These are phyloP conservation scores for Fusarium longipes DNA, from an alignment of 2,329 filamentous ascomycete species.

Conservation along the genomic window DNA sequence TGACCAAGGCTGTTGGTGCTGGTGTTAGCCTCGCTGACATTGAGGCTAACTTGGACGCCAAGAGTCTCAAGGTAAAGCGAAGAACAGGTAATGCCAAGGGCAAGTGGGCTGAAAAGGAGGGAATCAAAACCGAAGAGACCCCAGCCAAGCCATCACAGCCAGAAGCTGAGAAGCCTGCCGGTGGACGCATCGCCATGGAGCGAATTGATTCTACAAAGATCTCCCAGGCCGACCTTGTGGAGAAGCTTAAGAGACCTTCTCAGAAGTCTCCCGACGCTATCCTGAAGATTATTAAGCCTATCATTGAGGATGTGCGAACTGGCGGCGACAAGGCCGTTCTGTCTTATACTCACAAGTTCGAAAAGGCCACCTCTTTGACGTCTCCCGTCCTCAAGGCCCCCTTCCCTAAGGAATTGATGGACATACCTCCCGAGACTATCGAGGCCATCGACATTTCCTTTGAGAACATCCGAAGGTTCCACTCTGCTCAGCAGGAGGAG, in stretches of 20 bases:
- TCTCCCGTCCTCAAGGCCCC: conserved; percentile 91
- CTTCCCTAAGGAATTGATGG: conserved; percentile 87
- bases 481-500: conserved; percentile 88
- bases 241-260: conserved; percentile 86
- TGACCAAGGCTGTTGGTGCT: conserved; percentile 87
- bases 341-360: conserved; percentile 96
- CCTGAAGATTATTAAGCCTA: conserved; percentile 88
- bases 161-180: conserved; percentile 51
- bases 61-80: conserved; percentile 94
- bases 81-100: conserved; percentile 94
- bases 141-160: conserved; percentile 49
- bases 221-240: conserved; percentile 72
- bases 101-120: conserved; percentile 87
- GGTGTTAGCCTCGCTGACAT: conserved; percentile 90
- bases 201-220: conserved; percentile 77
- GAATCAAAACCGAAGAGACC: conserved; percentile 62
- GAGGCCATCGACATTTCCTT: conserved; percentile 94
- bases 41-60: conserved; percentile 90
- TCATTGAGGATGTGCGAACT: conserved; percentile 86
- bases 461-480: conserved; percentile 94
- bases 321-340: conserved; percentile 90
- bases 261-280: conserved; percentile 96
- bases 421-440: conserved; percentile 83
- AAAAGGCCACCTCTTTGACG: conserved; percentile 90
- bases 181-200: conserved; percentile 81